Evolutionary conservation across 306 rosid species (phyloP), one percentile per base, ranked within the genome.

Genomic region (Casuarina equisetifolia): DNA sequence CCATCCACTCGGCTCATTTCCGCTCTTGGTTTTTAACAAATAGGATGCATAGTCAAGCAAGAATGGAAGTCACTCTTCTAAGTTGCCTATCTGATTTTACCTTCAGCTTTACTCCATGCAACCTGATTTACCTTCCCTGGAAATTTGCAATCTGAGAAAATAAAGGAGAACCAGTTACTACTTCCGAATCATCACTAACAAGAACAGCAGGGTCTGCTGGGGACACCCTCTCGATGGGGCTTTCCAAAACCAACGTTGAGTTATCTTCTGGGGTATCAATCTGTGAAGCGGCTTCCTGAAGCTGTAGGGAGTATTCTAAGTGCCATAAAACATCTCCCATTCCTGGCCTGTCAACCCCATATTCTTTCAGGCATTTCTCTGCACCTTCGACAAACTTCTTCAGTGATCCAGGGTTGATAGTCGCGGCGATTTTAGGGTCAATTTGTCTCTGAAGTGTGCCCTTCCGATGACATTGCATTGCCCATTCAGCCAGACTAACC

Each of bases 261-360:
- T 17, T 81, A 20, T 83, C 86, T 77, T 81, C 84, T 9, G 61
- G 76, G 15, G 53, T 58, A 54, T 79, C 81, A 45, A 77, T 76
- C 64, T 52, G 78, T n/a, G 86, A 66, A 17, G 80, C 77, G 36
- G 83, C 83, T 76, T 86, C 84, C 6, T 94, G 91, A 44, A 88
- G 87, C 69, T 86, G 94, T 76, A 88, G 80, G 67, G 96, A 91
- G 54, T 86, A 84, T 80, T 92, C 97, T 76, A 92, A 85, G 78
- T 90, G 86, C 98, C 98, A 90, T n/a, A 94, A 68, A 48, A 94
- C 98, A 80, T 94, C 96, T 40, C 93, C 97, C 85, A 90, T 94
- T 40, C 69, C 74, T 49, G 97, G 98, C 90, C 97, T 84, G 72
- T 92, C 92, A 9, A 68, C 93, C 3, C 96, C 93, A 25, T 79